Base-by-base conservation (phyloP, 2,329 filamentous ascomycete genomes). In the Phaeosphaeria sp. region DNA sequence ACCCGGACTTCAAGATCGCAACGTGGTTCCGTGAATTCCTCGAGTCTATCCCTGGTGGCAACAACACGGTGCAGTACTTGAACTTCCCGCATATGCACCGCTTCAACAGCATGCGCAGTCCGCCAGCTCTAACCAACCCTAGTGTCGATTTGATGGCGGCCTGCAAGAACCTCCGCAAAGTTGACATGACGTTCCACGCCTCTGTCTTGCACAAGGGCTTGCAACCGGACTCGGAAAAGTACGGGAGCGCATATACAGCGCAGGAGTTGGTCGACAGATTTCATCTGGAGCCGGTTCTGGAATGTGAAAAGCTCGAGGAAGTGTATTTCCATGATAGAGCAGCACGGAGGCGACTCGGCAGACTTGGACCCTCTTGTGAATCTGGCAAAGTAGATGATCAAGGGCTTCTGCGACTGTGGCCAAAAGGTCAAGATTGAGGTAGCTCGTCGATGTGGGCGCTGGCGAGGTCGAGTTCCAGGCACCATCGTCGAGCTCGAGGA, bases 51-150 rank as follows among this genome's bases (percentile, higher is more conserved):
- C 54, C 54, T 0, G 42, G 47, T 7, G 42, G 22, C 6, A 9
- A 18, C 21, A 36, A 21, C 13, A 42, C 54, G n/a, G 54, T 56
- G 23, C 44, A 50, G 41, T 41, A 56, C 7, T 41, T 52, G 27
- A 56, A 56, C 27, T 56, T 56, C 27, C 42, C 54, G 15, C 54
- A 56, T 22, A 56, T 52, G 48, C 54, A 51, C 42, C 47, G 54
- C 47, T 56, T 51, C 48, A 46, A 52, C 20, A 17, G 21, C 27
- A 6, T 17, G 1, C 47, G 36, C 25, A 6, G 25, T 11, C 2
- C 21, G 15, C 54, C 27, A 17, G 54, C 54, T 1, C 23, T 23
- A 0, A 50, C 39, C 0, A 58, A 58, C 23, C 23, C 51, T 3
- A 54, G 50, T 21, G 11, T 58, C 0, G 51, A 58, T 7, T 22